A percentile compares a stretch with the other conserved stretches of the same genome.
phyloP scores from a whole-genome alignment of 129 eudicot genomes.

The Glebionis coronaria region DNA sequence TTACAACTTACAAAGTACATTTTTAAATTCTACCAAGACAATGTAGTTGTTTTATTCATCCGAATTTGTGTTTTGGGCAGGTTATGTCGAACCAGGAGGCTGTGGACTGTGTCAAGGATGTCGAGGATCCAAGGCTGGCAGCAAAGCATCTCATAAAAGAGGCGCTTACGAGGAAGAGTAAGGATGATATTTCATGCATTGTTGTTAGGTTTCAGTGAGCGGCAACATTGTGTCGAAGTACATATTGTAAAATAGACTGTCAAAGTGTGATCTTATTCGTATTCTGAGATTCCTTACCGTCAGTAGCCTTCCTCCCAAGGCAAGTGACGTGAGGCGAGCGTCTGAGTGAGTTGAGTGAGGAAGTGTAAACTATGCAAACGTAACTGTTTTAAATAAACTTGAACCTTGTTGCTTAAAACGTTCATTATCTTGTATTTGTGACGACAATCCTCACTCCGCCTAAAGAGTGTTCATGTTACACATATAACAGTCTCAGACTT shows the following conservation, averaged over 20 bases:
- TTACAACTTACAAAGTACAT: neutral
- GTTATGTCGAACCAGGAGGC: slow-evolving; percentile 92
- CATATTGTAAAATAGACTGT: neutral
- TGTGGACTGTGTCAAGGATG: slow-evolving; percentile 52
- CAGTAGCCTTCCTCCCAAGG: too few species aligned
- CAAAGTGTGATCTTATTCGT: too few species aligned
- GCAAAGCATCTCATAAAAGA: slow-evolving; percentile 58
- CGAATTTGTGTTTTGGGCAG: slow-evolving; percentile 28
- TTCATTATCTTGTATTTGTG: too few species aligned
- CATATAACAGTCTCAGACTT: too few species aligned
- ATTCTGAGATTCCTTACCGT: too few species aligned
- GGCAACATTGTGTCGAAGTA: neutral
- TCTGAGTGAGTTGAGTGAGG: too few species aligned
- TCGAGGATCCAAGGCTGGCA: slow-evolving; percentile 58
- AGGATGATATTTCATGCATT: slow-evolving; percentile 65
- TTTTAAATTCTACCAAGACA: neutral
- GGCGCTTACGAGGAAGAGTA: slow-evolving; percentile 58
- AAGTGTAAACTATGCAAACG: too few species aligned
- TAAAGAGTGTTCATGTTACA: too few species aligned
- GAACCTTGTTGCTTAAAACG: too few species aligned
- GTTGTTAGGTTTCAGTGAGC: slow-evolving; percentile 64
- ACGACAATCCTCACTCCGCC: too few species aligned
- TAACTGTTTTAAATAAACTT: too few species aligned
- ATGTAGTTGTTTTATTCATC: neutral
- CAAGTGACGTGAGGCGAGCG: too few species aligned